Base-by-base conservation (phyloP, 1,284 basidiomycete genomes). In the Fomitopsis pinicola region DNA sequence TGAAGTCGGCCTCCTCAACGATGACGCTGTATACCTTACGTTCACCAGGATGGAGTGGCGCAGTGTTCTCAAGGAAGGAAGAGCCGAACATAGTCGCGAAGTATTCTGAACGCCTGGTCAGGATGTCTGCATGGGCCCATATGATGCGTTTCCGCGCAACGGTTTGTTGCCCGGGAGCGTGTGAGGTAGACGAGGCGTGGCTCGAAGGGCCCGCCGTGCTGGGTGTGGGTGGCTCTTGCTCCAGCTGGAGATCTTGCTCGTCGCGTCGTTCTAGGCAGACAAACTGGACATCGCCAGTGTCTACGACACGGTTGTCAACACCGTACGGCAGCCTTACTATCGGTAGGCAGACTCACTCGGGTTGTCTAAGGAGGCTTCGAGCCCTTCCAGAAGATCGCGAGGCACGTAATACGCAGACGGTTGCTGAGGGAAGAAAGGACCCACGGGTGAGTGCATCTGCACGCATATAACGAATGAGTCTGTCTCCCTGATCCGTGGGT, bases 1-100 rank as follows among this genome's bases (percentile, higher is more conserved):
- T 82, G 67, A 90, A 95, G 65, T 91, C 90, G 8, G 89, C 89
- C 72, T 94, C 92, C 67, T 92, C 88, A 10, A 94, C 89, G 30
- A 89, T 76, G 48, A 94, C 75, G 1, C 86, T 87, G 68, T 85
- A 84, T 0, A 85, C 67, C 67, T 86, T 87, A 59, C 85, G 76
- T 63, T 86, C 85, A 17, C 81, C 82, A 6, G 74, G 74, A 36
- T 69, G 57, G 4, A 73, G 60, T 9, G 73, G 65, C 5, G 69
- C 69, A 0, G 74, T 66, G 53, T 79, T 84, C 72, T 92, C 90
- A 5, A 83, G 73, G 69, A 92, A 94, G 0, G 85, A 82, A 0
- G 89, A 91, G 35, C 82, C 77, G 22, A 95, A 79, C 84, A 94
- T 90, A 1, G 88, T 90, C 2, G 85, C 80, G 69, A 94, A 94